Conservation (phyloP, 192 early-diverging fungal genomes). For the Coemansia sp. region DNA sequence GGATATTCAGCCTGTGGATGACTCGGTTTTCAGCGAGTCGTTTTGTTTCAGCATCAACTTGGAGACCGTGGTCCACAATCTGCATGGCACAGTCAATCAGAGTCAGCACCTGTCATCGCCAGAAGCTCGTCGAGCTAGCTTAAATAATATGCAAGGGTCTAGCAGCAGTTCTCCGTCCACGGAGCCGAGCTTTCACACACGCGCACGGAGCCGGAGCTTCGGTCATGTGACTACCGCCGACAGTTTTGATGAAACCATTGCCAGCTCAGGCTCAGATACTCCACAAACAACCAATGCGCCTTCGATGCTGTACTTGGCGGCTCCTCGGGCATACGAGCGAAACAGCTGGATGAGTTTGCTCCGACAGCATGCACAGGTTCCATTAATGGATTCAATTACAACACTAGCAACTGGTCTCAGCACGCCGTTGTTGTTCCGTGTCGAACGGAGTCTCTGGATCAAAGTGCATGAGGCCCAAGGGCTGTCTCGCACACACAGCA, state of each 20-base stretch:
- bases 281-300: conserved; percentile 3
- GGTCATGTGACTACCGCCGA: not conserved
- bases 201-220: conserved; percentile 12
- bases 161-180: too few species aligned
- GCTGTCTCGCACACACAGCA: conserved; percentile 7
- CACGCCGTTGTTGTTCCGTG: conserved; percentile 21
- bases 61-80: not conserved
- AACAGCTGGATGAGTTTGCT: conserved; percentile 44
- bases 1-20: conserved; percentile 38
- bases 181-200: not conserved
- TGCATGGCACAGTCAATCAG: not conserved
- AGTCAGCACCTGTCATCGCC: not conserved
- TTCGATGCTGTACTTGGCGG: conserved; percentile 29
- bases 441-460: conserved; percentile 48
- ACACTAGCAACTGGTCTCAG: not conserved
- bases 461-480: conserved; percentile 31
- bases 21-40: conserved; percentile 42
- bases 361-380: conserved; percentile 18
- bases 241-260: not conserved
- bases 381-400: conserved; percentile 9
- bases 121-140: not conserved
- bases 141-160: not conserved
- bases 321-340: conserved; percentile 32
- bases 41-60: conserved; percentile 31
- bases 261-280: too few species aligned